Evolutionary conservation across 2,329 filamentous ascomycete genomes (phyloP), one percentile per base, ranked within the genome.

Genomic region (Ceratocystiopsis minuta): DNA sequence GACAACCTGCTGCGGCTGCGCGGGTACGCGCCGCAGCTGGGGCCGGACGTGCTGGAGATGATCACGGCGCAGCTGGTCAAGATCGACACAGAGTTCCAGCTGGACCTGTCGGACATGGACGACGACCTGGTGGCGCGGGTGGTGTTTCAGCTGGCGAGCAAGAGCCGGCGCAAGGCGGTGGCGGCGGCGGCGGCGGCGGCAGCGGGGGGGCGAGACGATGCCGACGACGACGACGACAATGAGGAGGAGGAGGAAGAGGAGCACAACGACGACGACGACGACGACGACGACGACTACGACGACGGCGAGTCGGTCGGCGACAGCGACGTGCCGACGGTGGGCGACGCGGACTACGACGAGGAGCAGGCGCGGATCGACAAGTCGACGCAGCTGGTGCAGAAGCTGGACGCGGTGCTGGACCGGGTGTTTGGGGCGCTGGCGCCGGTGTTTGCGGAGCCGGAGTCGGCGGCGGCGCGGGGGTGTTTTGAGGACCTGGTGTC

Each of bases 1-100:
- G 71, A 80, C 52, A 94, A 96, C 55, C 64, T 96, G 11, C 64
- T 96, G 20, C 73, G 70, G 45, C 65, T 96, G 32, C 77, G 80
- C 41, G 68, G 75, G 39, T 94, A 94, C 54, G 74, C 80, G 2
- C 78, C 84, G 0, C 78, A 82, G 45, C 63, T 95, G 33, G 78
- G 79, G 46, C 74, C 80, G 9, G 82, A 92, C 46, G 76, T 96
- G 18, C 69, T 94, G 48, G 78, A 85, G 43, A 64, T 93, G 13
- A 80, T 96, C 38, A 80, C 86, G 36, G 81, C 88, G 51, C 78
- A 83, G 47, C 68, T 96, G 9, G 84, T 96, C 53, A 90, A 90
- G 60, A 83, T 96, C 45, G 90, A 98, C 55, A 85, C 93, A 1
- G 83, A 95, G 55, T 90, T 96, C 58, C 88, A 95, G 59, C 73